Conservation (phyloP, 331 rosid genomes). For the Ulmus americana region DNA sequence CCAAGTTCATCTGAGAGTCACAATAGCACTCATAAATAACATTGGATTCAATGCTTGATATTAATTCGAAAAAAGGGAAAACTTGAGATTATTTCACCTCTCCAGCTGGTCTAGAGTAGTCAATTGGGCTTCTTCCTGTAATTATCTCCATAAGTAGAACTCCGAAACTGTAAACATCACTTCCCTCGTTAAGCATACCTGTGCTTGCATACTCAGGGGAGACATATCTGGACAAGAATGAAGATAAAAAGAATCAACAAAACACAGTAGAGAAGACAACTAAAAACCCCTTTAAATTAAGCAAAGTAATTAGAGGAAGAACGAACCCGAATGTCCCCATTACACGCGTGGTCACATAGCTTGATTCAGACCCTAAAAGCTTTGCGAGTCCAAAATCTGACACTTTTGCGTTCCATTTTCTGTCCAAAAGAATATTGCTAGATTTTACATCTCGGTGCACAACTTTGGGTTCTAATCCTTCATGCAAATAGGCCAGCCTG, state of each 20-base stretch:
- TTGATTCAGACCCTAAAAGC: slow-evolving; percentile 77
- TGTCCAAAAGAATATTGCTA: slow-evolving; percentile 85
- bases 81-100: slow-evolving; percentile 48
- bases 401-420: slow-evolving; percentile 82
- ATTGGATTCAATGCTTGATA: slow-evolving; percentile 5
- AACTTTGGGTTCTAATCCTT: slow-evolving; percentile 96
- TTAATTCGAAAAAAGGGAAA: slow-evolving; percentile 11
- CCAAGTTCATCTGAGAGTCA: slow-evolving; percentile 79
- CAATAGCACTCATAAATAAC: slow-evolving; percentile 7
- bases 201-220: slow-evolving; percentile 98
- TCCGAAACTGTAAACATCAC: slow-evolving; percentile 92
- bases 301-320: slow-evolving; percentile 10
- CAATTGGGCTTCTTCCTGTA: slow-evolving; percentile 90
- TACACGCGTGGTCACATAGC: slow-evolving; percentile 84
- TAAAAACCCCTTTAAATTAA: neutral
- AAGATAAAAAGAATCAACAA: neutral
- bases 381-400: slow-evolving; percentile 97
- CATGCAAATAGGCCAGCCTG: slow-evolving; percentile 92
- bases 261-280: neutral
- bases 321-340: slow-evolving; percentile 96
- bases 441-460: slow-evolving; percentile 96
- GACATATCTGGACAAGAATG: slow-evolving; percentile 59
- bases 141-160: slow-evolving; percentile 96
- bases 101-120: slow-evolving; percentile 80
- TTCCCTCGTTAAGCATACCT: slow-evolving; percentile 90